A percentile compares a stretch with the other conserved stretches of the same genome.
phyloP scores from a whole-genome alignment of 805 yeast genomes.

The Candida gorgasii region DNA sequence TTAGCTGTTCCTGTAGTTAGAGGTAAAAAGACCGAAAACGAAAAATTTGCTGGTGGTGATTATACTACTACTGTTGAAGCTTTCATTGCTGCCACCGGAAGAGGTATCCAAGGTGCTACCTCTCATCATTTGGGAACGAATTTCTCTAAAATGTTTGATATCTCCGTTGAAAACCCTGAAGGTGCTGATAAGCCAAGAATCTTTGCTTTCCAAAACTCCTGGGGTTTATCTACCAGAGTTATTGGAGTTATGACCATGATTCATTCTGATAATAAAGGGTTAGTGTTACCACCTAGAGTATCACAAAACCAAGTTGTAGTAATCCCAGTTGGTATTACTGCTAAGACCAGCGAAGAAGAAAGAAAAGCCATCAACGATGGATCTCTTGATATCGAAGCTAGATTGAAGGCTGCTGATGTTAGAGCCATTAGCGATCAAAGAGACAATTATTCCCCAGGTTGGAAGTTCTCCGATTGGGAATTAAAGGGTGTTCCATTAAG shows the following conservation, averaged over 20 bases:
- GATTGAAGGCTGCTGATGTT: slow-evolving; percentile 60
- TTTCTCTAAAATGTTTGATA: slow-evolving; percentile 97
- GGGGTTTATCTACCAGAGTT: slow-evolving; percentile 98
- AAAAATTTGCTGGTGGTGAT: slow-evolving; percentile 97
- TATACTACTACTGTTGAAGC: slow-evolving; percentile 97
- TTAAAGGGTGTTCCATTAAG: slow-evolving; percentile 94
- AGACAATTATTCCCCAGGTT: slow-evolving; percentile 95
- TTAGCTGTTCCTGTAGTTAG: slow-evolving; percentile 96
- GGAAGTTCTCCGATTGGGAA: slow-evolving; percentile 98
- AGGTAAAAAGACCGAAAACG: slow-evolving; percentile 96
- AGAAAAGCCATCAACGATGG: slow-evolving; percentile 69
- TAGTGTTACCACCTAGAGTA: slow-evolving; percentile 96
- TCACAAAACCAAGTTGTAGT: slow-evolving; percentile 90
- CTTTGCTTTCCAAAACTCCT: slow-evolving; percentile 92
- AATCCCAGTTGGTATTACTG: slow-evolving; percentile 92
- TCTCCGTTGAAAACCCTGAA: slow-evolving; percentile 92
- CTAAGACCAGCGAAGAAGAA: slow-evolving; percentile 76
- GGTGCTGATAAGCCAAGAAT: slow-evolving; percentile 86
- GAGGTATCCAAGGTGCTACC: slow-evolving; percentile 99
- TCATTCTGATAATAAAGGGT: slow-evolving; percentile 97
- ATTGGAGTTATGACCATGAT: slow-evolving; percentile 99
- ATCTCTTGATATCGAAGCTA: slow-evolving; percentile 66
- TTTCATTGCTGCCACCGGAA: slow-evolving; percentile 95
- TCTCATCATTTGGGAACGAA: slow-evolving; percentile 97
- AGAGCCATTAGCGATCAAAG: slow-evolving; percentile 86